These are phyloP conservation scores for Carpinus fangiana DNA, from an alignment of 306 rosid species.

Conservation along the genomic window DNA sequence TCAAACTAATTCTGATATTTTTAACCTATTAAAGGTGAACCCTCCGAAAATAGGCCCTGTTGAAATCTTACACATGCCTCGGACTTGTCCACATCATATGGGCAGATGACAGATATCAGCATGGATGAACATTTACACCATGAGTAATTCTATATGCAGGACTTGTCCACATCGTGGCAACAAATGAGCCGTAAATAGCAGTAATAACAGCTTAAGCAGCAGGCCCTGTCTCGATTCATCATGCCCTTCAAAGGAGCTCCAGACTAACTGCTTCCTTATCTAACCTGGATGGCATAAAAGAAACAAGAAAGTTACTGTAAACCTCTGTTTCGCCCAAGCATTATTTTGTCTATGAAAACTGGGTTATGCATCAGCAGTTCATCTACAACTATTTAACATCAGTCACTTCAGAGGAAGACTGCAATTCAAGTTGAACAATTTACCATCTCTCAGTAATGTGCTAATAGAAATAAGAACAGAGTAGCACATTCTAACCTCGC, in stretches of 20 bases:
- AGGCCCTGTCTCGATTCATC: neutral
- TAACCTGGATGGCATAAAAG: neutral
- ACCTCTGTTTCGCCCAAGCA: neutral
- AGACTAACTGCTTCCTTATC: neutral
- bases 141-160: neutral
- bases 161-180: neutral
- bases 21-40: neutral
- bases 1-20: neutral
- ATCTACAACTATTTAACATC: neutral
- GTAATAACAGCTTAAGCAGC: neutral
- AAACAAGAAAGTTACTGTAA: neutral
- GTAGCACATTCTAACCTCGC: constrained; percentile 20
- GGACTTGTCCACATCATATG: neutral
- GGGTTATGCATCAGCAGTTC: neutral
- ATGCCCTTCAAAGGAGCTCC: neutral
- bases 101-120: neutral
- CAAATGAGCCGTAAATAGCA: neutral
- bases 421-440: neutral
- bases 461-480: neutral
- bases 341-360: neutral
- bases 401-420: neutral
- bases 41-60: neutral
- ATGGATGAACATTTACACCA: neutral
- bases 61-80: neutral
- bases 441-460: neutral